Conservation (phyloP, 1,284 basidiomycete genomes). For the Irpex rosettiformis region DNA sequence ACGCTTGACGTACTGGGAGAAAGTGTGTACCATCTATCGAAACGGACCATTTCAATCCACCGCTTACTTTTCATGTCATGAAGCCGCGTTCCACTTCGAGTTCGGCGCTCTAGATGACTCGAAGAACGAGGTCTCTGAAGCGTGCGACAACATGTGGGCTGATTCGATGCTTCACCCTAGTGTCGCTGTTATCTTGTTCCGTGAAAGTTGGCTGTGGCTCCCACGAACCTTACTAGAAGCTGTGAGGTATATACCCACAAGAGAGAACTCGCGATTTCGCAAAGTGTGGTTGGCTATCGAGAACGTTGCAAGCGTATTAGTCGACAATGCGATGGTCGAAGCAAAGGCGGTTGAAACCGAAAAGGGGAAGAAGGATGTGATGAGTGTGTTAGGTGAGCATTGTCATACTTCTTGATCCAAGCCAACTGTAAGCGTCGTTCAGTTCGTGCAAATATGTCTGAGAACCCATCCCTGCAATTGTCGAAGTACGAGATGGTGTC, state of each 20-base stretch:
- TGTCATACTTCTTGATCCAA: background rate
- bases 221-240: slow-evolving; percentile 20
- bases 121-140: slow-evolving; percentile 21
- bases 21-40: slow-evolving; percentile 5
- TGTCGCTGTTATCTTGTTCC: background rate
- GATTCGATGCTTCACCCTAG: background rate
- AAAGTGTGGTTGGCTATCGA: slow-evolving; percentile 20
- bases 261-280: slow-evolving; percentile 24
- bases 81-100: slow-evolving; percentile 25
- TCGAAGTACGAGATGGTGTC: slow-evolving; percentile 15
- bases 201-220: slow-evolving; percentile 22
- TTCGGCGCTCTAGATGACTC: slow-evolving; percentile 27
- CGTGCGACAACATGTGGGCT: slow-evolving; percentile 28
- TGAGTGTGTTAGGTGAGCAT: slow-evolving; percentile 25
- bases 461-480: slow-evolving; percentile 19
- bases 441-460: slow-evolving; percentile 24
- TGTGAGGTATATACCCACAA: slow-evolving; percentile 24
- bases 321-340: slow-evolving; percentile 3
- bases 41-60: too few relatives aligned
- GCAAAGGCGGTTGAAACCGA: slow-evolving; percentile 2
- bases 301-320: slow-evolving; percentile 9
- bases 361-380: slow-evolving; percentile 23
- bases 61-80: background rate
- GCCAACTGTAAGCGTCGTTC: background rate
- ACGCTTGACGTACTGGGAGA: slow-evolving; percentile 13